These are phyloP conservation scores for Claviceps sorghi DNA, from an alignment of 2,329 filamentous ascomycete species.

Conservation along the genomic window DNA sequence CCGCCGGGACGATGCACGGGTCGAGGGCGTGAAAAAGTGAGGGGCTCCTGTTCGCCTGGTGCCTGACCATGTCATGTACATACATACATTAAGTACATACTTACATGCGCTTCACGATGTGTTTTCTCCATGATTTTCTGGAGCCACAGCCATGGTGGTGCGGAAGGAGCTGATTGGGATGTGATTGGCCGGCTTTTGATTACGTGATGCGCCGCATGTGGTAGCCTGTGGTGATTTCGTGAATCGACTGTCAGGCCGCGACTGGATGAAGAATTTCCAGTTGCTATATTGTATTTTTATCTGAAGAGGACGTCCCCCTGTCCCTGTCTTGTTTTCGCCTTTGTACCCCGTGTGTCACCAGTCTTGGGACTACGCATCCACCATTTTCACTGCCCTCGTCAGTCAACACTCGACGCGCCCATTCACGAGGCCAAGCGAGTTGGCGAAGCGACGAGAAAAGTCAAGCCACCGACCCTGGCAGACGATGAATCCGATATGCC, in stretches of 20 bases:
- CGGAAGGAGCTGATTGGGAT: not conserved
- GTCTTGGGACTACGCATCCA: no score
- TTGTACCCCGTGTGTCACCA: no score
- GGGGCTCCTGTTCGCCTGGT: conserved; percentile 1
- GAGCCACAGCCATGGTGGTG: not conserved
- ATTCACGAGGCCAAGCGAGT: no score
- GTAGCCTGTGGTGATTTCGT: not conserved
- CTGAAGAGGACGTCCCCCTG: no score
- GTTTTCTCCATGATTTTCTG: not conserved
- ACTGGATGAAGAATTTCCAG: no score
- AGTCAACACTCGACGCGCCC: not conserved
- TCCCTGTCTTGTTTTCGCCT: no score
- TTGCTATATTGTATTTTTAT: no score
- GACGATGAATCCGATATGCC: no score
- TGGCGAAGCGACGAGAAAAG: no score
- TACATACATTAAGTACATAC: not conserved
- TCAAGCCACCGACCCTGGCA: no score
- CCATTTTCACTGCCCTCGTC: no score
- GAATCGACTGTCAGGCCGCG: no score
- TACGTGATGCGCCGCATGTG: conserved; percentile 6
- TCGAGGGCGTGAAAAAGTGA: not conserved
- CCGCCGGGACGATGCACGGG: not conserved
- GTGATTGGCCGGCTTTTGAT: conserved; percentile 6
- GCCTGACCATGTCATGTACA: not conserved
- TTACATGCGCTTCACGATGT: conserved; percentile 1